Evolutionary conservation across 805 yeast species (phyloP), one percentile per base, ranked within the genome.

Genomic region (Trichomonascus vanleenenianus): DNA sequence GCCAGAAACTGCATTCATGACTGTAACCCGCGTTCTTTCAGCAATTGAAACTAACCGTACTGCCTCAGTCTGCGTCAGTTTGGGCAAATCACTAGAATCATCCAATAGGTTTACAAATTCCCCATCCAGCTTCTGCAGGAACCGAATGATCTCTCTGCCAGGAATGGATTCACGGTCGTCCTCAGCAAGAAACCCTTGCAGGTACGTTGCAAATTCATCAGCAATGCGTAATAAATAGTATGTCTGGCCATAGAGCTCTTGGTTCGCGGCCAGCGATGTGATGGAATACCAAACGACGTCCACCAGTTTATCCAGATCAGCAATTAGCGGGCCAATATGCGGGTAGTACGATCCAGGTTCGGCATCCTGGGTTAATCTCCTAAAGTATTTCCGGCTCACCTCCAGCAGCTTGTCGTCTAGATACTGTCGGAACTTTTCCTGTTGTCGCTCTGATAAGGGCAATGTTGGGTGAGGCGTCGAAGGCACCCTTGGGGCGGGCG

Each of bases 271-370:
- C 0, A 56, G 49, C 11, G 60, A 55, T 37, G 68, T 71, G 14
- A 82, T 67, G 0, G 87, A 78, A 45, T 72, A 73, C 85, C 86
- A 81, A 4, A 84, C 62, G 35, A 85, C 66, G 40, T 73, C 76
- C 2, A 81, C 54, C 1, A 83, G 59, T 6, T 65, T 61, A 33
- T 68, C 66, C 20, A 81, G 55, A 36, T 79, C 84, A 0, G 44
- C 50, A 1, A 52, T 41, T 35, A 59, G 46, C 14, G 50, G 50
- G n/a, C 36, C 49, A 19, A 57, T 44, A 9, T 49, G 30, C 1
- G 33, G 31, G 44, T 54, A 56, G 3, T 56, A 56, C 11, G 39
- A 25, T 3, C 39, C 47, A n/a, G 41, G 37, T 14, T 39, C 40
- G 25, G 32, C 42, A 9, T 42, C 46, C 11, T 39, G 46, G 7